Conservation (phyloP, 768 basidiomycete genomes). For the Porpolomopsis calyptriformis region DNA sequence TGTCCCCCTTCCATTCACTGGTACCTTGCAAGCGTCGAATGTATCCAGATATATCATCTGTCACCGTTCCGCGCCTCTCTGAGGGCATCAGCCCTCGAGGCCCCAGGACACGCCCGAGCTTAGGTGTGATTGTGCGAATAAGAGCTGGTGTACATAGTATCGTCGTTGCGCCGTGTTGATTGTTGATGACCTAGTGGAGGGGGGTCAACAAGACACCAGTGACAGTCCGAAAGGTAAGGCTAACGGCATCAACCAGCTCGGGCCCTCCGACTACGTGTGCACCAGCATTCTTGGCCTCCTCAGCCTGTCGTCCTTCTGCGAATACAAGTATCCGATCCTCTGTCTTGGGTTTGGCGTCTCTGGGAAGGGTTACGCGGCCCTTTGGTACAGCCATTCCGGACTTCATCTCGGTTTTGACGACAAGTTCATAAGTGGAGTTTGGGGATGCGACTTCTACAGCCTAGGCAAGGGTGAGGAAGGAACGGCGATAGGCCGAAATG, state of each 20-base stretch:
- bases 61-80: constrained; percentile 87
- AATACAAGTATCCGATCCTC: constrained; percentile 86
- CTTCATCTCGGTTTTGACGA: constrained; percentile 67
- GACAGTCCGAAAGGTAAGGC: constrained; percentile 19
- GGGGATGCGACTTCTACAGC: constrained; percentile 77
- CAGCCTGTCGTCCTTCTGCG: constrained; percentile 73
- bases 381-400: constrained; percentile 78
- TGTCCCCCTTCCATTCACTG: constrained; percentile 91
- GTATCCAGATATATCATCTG: constrained; percentile 76
- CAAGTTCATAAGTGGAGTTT: constrained; percentile 67
- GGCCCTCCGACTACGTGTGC: constrained; percentile 85
- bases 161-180: constrained; percentile 68
- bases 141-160: constrained; percentile 77
- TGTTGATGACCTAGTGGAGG: constrained; percentile 50
- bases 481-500: not conserved
- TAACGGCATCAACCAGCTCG: constrained; percentile 79
- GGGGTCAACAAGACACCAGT: not conserved
- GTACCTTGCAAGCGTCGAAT: constrained; percentile 71
- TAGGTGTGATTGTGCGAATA: constrained; percentile 67
- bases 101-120: constrained; percentile 68
- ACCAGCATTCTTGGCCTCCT: constrained; percentile 77
- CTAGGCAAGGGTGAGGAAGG: constrained; percentile 39
- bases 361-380: constrained; percentile 78
- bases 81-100: constrained; percentile 95
- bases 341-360: constrained; percentile 60